phyloP scores from a whole-genome alignment of 1,139 yeast species.

The Hyphopichia pseudoburtonii region DNA sequence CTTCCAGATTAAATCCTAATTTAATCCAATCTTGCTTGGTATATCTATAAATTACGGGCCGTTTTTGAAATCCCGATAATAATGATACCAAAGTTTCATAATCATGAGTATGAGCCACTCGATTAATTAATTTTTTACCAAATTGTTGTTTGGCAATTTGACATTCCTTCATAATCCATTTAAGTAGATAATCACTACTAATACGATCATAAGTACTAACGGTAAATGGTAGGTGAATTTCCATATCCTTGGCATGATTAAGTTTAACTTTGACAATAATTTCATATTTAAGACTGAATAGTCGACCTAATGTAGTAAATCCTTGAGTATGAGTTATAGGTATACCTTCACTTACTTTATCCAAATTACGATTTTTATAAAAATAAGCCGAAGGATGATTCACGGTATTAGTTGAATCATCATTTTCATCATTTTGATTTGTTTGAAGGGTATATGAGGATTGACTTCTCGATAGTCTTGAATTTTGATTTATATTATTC shows the following conservation, averaged over 20 bases:
- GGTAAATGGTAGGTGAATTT: constrained; percentile 50
- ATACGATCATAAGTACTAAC: constrained; percentile 53
- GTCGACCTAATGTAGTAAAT: constrained; percentile 50
- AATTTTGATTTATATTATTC: neutral
- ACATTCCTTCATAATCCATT: constrained; percentile 56
- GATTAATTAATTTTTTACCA: constrained; percentile 32
- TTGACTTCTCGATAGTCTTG: neutral
- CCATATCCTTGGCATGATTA: constrained; percentile 49
- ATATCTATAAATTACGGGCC: constrained; percentile 32
- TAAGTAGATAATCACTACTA: constrained; percentile 43
- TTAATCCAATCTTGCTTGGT: constrained; percentile 36
- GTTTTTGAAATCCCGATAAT: constrained; percentile 22
- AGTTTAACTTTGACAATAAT: constrained; percentile 49
- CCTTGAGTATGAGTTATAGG: constrained; percentile 48
- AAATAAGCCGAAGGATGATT: constrained; percentile 12
- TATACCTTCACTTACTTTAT: constrained; percentile 37
- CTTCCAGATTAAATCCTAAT: constrained; percentile 36
- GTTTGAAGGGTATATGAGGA: neutral
- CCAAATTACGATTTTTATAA: constrained; percentile 15
- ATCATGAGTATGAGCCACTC: constrained; percentile 19
- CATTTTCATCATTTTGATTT: neutral
- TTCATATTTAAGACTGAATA: constrained; percentile 56
- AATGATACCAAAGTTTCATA: constrained; percentile 24
- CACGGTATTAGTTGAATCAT: too few relatives aligned
- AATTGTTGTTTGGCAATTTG: constrained; percentile 39